Evolutionary conservation across 805 yeast genomes (phyloP), one percentile per base, ranked within the genome.

Genomic region (Ascoidea rubescens): DNA sequence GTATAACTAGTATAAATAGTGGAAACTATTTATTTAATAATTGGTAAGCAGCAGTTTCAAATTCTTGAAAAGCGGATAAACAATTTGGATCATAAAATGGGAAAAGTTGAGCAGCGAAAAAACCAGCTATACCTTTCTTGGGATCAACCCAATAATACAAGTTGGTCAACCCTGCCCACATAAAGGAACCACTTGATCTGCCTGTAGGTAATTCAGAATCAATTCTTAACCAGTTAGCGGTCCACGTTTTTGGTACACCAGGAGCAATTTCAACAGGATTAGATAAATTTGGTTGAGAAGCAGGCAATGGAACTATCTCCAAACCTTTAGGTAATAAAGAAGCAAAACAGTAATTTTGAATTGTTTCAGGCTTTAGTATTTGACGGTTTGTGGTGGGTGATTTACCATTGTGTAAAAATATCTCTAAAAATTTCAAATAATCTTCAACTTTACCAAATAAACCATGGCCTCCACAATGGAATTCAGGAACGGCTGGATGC

Each of bases 401-500:
- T 43, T 57, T 54, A 5, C 76, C 76, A 17, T 66, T 62, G 54
- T 72, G 71, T 42, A 72, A 60, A 60, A 71, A 68, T 4, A 69
- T 60, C 45, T 71, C 62, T 43, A 72, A 54, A 50, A 71, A 67
- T 54, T 62, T 67, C 55, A 68, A 59, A 53, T 65, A 72, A 55
- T 72, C 76, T 8, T 58, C 62, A 5, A 65, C 67, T 1, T 64
- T 68, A 3, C 72, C 68, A 48, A 60, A 70, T 47, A 67, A 57
- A 1, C 76, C 76, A 14, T 67, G 72, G n/a, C 76, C 76, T 10
- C 74, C 76, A 60, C 66, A 60, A 30, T 63, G 58, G n/a, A 64
- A 50, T 31, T 48, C 51, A 44, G 67, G 64, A n/a, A 54, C 54
- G 10, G 50, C 49, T 12, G 59, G 62, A 30, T 53, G 56, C 43